Evolutionary conservation across 192 early-diverging fungal species (phyloP), one percentile per base, ranked within the genome.

Genomic region (Dissophora globulifera): DNA sequence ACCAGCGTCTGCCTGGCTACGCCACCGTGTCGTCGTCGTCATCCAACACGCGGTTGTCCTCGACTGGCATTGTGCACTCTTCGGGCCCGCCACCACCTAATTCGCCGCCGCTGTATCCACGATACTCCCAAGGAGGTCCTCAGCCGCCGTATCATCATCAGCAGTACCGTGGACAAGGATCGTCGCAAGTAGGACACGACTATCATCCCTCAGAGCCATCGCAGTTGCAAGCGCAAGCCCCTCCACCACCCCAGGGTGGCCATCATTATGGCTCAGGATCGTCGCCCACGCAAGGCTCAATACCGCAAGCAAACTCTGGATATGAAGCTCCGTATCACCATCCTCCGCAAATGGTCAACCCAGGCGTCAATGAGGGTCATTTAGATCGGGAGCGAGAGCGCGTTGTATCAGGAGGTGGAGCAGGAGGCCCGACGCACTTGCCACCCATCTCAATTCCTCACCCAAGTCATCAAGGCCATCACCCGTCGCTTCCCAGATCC

Each of bases 21-120:
- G 32, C 61, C 0, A 67, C 72, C 2, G 64, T 67, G 43, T 54
- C 62, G n/a, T 67, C 72, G 15, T 67, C 72, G 3, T 66, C 63
- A 11, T 54, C 43, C 11, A 76, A 66, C 20, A 67, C 64, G 6
- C 62, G 72, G 12, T 52, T 75, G 26, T 75, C 72, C 0, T 67
- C 72, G 1, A 76, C 72, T 26, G 72, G 72, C 20, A 55, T 67
- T 32, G 71, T 75, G 16, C 72, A 76, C 26, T 67, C 72, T 0
- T 40, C 63, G 3, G 72, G 63, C 27, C 50, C 63, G 12, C 57
- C 63, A 16, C 57, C 57, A 7, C 63, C 72, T 7, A 30, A 15
- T 27, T 66, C 63, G 0, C 64, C 72, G n/a, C 50, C 57, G 4
- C 35, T 54, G 10, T 76, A 76, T 31, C 56, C 72, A n/a, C 58